Base-by-base conservation (phyloP, 345 rosid species). In the Microcos paniculata region DNA sequence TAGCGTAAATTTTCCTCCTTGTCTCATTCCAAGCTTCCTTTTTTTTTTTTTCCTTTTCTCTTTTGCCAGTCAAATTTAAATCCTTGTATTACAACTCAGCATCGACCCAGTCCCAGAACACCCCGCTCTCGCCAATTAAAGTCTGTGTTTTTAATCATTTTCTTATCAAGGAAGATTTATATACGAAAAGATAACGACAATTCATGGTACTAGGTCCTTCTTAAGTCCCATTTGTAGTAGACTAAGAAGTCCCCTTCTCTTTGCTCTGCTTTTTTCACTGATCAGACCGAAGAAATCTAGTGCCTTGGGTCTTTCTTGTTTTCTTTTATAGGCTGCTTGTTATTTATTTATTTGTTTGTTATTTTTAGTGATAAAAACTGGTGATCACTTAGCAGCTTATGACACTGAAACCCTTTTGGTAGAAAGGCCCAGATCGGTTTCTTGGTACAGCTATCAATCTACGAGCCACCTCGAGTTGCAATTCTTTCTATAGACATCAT, bases 271-370 rank as follows among this genome's bases (percentile, higher is more conserved):
- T 8, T 48, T 12, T 58, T 61, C 56, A 51, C 52, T 30, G 58
- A 70, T 70, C 80, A 48, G 80, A 65, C 38, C n/a, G n/a, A n/a
- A 49, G 52, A 74, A 75, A 56, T 71, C 55, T 71, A 49, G 16
- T 49, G 30, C 8, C 42, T 26, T 49, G 79, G 68, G 71, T 71
- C n/a, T 76, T 35, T 43, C 11, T 58, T 70, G 8, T 53, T 65
- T 73, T 62, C 11, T 59, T 33, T 13, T 69, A 1, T 73, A 38
- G 13, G 23, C 2, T 69, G 59, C n/a, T 48, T 23, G 46, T 69
- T 48, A n/a, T 45, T 10, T 58, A 21, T 2, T 40, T 35, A 2
- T 35, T 2, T 35, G 2, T 35, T 35, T 35, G 5, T 35, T 52
- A 52, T 49, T 15, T 63, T 24, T 43, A 13, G 58, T 77, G 48